Percentiles rank a stretch among this genome's conserved stretches.
Conservation (phyloP, 305 asterid species). For the Fraxinus sp. region DNA sequence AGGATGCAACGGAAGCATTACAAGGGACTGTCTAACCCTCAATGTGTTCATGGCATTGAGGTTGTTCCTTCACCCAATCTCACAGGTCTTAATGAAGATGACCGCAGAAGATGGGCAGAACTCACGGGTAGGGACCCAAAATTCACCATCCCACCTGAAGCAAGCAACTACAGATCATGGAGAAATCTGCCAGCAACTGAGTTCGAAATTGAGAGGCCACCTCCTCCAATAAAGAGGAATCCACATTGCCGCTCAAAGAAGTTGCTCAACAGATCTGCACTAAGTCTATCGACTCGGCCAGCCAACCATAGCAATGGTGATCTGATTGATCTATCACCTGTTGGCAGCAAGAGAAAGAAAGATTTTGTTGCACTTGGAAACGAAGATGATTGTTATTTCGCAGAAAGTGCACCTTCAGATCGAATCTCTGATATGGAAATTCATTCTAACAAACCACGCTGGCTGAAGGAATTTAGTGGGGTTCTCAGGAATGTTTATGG, state of each 20-base stretch:
- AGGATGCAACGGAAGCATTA: slow-evolving; percentile 56
- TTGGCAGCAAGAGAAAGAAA: slow-evolving; percentile 36
- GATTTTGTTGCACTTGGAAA: slow-evolving; percentile 33
- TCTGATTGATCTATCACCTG: slow-evolving; percentile 36
- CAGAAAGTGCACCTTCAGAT: slow-evolving; percentile 27
- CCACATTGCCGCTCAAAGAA: slow-evolving; percentile 31
- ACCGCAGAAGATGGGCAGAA: slow-evolving; percentile 46
- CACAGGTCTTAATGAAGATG: slow-evolving; percentile 34
- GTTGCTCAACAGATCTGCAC: slow-evolving; percentile 30
- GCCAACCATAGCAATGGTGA: slow-evolving; percentile 36
- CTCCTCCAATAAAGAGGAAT: slow-evolving; percentile 26
- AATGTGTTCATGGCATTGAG: slow-evolving; percentile 55
- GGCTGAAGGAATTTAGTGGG: slow-evolving; percentile 48
- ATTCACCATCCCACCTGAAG: slow-evolving; percentile 41
- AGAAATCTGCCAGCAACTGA: slow-evolving; percentile 46
- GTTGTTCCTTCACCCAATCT: slow-evolving; percentile 44
- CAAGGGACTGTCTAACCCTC: slow-evolving; percentile 54
- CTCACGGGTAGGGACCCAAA: slow-evolving; percentile 46
- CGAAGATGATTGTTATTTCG: slow-evolving; percentile 35
- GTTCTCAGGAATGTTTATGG: slow-evolving; percentile 43
- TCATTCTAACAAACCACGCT: slow-evolving; percentile 32
- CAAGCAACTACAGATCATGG: slow-evolving; percentile 45
- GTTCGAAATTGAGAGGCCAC: slow-evolving; percentile 40
- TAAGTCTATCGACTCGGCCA: slow-evolving; percentile 37
- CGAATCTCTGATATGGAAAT: slow-evolving; percentile 37